Conservation (phyloP, 2,329 filamentous ascomycete species). For the Tolypocladium inflatum region DNA sequence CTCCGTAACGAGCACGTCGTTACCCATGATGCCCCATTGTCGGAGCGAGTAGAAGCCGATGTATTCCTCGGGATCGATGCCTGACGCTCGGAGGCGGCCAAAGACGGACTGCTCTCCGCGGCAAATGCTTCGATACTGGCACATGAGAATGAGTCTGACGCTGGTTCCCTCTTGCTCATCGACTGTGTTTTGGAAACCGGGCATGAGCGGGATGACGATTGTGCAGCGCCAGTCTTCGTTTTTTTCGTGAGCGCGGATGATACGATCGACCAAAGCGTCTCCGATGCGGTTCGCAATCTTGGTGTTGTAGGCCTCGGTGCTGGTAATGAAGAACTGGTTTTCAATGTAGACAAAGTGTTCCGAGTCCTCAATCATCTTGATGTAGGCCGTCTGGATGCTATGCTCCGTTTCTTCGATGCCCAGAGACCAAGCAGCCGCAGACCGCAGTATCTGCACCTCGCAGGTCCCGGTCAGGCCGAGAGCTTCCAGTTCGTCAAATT, state of each 20-base stretch:
- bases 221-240: constrained; percentile 85
- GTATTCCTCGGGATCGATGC: constrained; percentile 89
- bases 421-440: constrained; percentile 83
- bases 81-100: constrained; percentile 65
- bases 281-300: constrained; percentile 90
- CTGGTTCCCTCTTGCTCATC: constrained; percentile 90
- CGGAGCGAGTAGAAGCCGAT: constrained; percentile 91
- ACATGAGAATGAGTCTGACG: constrained; percentile 91
- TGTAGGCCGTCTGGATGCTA: constrained; percentile 92
- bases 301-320: constrained; percentile 76
- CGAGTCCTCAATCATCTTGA: constrained; percentile 88
- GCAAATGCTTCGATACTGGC: constrained; percentile 92
- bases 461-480: constrained; percentile 89
- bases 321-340: constrained; percentile 97
- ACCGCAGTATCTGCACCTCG: constrained; percentile 91
- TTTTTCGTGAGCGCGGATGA: constrained; percentile 73
- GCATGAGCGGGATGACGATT: constrained; percentile 89
- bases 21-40: constrained; percentile 85
- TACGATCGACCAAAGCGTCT: constrained; percentile 86
- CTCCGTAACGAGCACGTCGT: constrained; percentile 79
- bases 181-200: constrained; percentile 96
- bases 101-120: constrained; percentile 90
- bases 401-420: constrained; percentile 82
- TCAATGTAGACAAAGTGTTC: constrained; percentile 98
- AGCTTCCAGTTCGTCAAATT: constrained; percentile 72